Base-by-base conservation (phyloP, 148 eudicot genomes). In the Polygonum aviculare region DNA sequence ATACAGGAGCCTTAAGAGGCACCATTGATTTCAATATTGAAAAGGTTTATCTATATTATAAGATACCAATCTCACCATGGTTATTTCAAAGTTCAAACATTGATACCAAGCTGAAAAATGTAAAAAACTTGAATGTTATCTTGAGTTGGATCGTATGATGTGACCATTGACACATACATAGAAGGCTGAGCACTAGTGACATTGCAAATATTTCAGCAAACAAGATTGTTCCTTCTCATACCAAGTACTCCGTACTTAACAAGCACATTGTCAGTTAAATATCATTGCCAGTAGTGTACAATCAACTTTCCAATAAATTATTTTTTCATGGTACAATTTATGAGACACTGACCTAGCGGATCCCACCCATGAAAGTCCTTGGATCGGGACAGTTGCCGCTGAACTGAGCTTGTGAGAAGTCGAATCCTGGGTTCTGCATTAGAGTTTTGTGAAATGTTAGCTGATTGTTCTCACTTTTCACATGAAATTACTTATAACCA, bases 281-380 rank as follows among this genome's bases (percentile, higher is more conserved):
- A 60, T 57, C 33, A 1, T 36, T 35, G 19, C 14, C 72, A 67
- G 21, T 62, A 35, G 38, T 62, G 18, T 31, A 62, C 15, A 62
- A 62, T 62, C 69, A 62, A 67, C 19, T 67, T 44, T 65, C 9
- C n/a, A 67, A 0, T 14, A 4, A 33, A 35, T 65, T 65, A 19
- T 0, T 3, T 3, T 44, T 2, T 60, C 14, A 26, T 26, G 31
- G 31, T 26, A 26, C 16, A 26, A 1, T 67, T 67, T 18, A 41
- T 71, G 15, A 50, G 14, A 44, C 15, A 72, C 54, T 47, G 26
- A 49, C 77, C 76, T 80, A 85, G 73, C 71, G 77, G 62, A 94
- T 92, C 71, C 98, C 97, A 14, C 98, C 98, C 97, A 94, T 89
- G 85, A 94, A 94, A n/a, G 98, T 92, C 80, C 87, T 92, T 16